A percentile compares a stretch with the other conserved stretches of the same genome.
Evolutionary conservation across 805 yeast genomes (phyloP).

Genomic region (Zygosaccharomyces gambellarensis): DNA sequence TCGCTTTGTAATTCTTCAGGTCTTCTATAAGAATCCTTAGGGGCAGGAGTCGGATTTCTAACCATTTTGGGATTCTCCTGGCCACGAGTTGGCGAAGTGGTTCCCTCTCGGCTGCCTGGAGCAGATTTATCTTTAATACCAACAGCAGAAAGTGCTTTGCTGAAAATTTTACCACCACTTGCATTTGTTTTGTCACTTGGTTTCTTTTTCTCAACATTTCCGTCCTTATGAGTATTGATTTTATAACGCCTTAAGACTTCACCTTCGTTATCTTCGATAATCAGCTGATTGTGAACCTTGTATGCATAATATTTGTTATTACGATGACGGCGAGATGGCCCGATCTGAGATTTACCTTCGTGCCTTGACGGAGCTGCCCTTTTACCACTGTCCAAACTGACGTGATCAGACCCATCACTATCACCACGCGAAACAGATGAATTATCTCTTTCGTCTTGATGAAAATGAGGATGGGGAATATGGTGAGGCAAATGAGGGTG

Average conservation of each 20-base stretch:
- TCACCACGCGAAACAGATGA: conserved; percentile 7
- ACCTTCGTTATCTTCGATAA: conserved; percentile 88
- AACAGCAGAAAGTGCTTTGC: conserved; percentile 50
- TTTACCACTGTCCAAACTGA: conserved; percentile 32
- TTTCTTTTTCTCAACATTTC: conserved; percentile 5
- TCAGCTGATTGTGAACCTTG: conserved; percentile 68
- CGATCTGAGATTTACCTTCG: conserved; percentile 15
- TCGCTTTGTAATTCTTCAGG: conserved; percentile 27
- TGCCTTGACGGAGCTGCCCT: conserved; percentile 22
- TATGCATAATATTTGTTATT: conserved; percentile 54
- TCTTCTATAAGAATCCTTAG: conserved; percentile 5
- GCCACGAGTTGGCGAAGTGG: not conserved
- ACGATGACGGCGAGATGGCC: conserved; percentile 3
- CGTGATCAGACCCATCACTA: conserved; percentile 23
- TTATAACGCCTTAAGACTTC: conserved; percentile 80
- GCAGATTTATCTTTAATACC: conserved; percentile 40
- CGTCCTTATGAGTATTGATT: conserved; percentile 51
- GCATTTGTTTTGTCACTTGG: conserved; percentile 7
- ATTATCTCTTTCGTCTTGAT: not conserved
- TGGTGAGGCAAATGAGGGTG: conserved; percentile 4
- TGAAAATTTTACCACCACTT: conserved; percentile 32
- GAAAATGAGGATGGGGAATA: conserved; percentile 5
- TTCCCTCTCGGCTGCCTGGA: not conserved
- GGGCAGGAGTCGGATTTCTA: conserved; percentile 19
- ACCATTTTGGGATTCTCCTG: conserved; percentile 13